Conservation (phyloP, 345 rosid genomes). For the Gossypium herbaceum region DNA sequence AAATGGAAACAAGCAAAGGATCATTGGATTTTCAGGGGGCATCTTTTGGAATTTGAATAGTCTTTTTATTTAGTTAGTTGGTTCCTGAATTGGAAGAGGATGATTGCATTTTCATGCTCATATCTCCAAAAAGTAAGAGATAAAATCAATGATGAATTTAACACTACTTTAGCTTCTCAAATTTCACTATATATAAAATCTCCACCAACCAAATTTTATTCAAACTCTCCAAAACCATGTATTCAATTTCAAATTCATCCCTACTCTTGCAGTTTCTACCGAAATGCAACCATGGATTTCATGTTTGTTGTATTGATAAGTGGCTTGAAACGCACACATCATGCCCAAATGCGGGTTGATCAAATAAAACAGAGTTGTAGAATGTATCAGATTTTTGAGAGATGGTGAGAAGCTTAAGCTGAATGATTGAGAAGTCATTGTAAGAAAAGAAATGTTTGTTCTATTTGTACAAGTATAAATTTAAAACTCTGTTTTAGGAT, state of each 20-base stretch:
- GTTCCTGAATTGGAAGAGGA: background rate
- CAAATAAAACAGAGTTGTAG: too few species aligned
- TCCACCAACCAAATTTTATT: background rate
- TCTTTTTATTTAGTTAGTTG: background rate
- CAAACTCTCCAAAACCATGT: background rate
- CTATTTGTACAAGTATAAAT: too few species aligned
- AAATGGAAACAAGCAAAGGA: too few species aligned
- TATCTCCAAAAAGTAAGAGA: background rate
- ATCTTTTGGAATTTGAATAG: background rate
- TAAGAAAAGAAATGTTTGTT: too few species aligned
- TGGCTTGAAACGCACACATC: slow-evolving; percentile 64
- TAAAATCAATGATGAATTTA: background rate
- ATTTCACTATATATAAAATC: background rate
- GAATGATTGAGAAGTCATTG: too few species aligned
- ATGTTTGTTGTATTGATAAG: slow-evolving; percentile 55
- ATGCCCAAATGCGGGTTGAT: slow-evolving; percentile 55
- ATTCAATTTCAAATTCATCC: slow-evolving; percentile 11
- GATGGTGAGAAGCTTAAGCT: too few species aligned
- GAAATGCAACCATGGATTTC: slow-evolving; percentile 68
- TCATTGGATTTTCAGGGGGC: too few species aligned
- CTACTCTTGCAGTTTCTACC: slow-evolving; percentile 37
- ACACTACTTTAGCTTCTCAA: background rate
- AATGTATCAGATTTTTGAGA: too few species aligned
- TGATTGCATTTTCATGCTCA: background rate
- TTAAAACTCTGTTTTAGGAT: too few species aligned